Base-by-base conservation (phyloP, 177 flowering plant species). In the Vitis hybrid region DNA sequence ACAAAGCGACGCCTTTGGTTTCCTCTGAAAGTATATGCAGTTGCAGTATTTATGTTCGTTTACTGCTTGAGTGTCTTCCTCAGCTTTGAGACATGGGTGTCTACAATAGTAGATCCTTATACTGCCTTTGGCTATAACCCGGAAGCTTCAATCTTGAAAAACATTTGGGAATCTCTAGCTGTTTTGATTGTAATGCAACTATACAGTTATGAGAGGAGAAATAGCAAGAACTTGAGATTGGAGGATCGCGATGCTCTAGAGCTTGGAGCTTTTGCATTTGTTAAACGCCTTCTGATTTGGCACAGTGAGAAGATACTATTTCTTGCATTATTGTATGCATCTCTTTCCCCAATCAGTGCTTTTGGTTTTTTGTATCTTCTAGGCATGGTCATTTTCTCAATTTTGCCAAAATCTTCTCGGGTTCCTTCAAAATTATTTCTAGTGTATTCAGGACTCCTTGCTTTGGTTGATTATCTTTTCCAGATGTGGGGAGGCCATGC, bases 131-230 rank as follows among this genome's bases (percentile, higher is more conserved):
- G 97, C 30, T 94, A 86, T 72, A 79, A 90, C 65, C 82, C 92
- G 21, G 78, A 87, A 69, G 90, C 27, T 92, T 57, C 83, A 97
- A n/a, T 78, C 87, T 90, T 77, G 75, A 24, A 84, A 70, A 96
- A 94, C 82, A 78, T 91, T 66, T 88, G 93, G 95, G 89, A 91
- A 66, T 91, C 99, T 52, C 80, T 94, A 56, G 97, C 99, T 52
- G 89, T 92, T n/a, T 70, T 94, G 77, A 80, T 91, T 68, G 99
- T 96, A 74, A 94, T 96, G 99, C 97, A 96, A 80, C 94, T 96
- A 71, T 96, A 90, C 77, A 92, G 97, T 81, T 96, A 94, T 77
- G 98, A 93, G 79, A 92, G 99, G 82, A 90, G 98, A 69, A 88
- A 94, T 72, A 96, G 96, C 84, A 84, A 76, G 78, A 55, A 75